Base-by-base conservation (phyloP, 2,329 filamentous ascomycete species). In the Onygena corvina region DNA sequence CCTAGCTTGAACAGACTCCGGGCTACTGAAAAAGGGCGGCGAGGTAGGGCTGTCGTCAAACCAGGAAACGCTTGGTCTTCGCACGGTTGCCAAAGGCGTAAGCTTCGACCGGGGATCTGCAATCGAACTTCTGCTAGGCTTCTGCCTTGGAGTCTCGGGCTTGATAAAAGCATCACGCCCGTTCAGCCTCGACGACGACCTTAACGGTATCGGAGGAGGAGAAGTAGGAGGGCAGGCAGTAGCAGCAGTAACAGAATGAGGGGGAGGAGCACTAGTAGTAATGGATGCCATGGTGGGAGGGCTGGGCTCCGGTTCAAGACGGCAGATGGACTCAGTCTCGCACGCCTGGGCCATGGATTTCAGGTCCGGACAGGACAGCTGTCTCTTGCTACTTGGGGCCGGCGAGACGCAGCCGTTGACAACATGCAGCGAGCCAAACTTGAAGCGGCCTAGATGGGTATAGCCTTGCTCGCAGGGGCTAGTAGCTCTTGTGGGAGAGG, bases 21-120 rank as follows among this genome's bases (percentile, higher is more conserved):
- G 40, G 21, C 40, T 45, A 14, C 27, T 18, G 14, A 30, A 6
- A n/a, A 11, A 9, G 6, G 27, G 21, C 7, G 40, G 40, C 27
- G 40, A 45, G 6, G 21, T 45, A 45, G 40, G 40, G 40, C 40
- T 25, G 27, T 45, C 40, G 29, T 45, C 40, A 14, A 27, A 45
- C 40, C 40, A 45, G 40, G 40, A 45, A 11, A 45, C 14, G 11
- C 40, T 45, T 16, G 40, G 40, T 18, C 40, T 27, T 27, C 40
- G 40, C 25, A 23, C 14, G 27, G 40, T 38, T 5, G 16, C 16
- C 35, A 38, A 38, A 7, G 35, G 35, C 16, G 16, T 20, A 20
- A 38, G 35, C 35, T 38, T 38, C 16, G 16, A 20, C 2, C 18
- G n/a, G 11, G 35, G 8, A 9, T 16, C 8, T 9, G 16, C 4